A percentile compares a stretch with the other conserved stretches of the same genome.
Evolutionary conservation across 257 asterid species (phyloP).

Genomic region (Jacaranda copaia): DNA sequence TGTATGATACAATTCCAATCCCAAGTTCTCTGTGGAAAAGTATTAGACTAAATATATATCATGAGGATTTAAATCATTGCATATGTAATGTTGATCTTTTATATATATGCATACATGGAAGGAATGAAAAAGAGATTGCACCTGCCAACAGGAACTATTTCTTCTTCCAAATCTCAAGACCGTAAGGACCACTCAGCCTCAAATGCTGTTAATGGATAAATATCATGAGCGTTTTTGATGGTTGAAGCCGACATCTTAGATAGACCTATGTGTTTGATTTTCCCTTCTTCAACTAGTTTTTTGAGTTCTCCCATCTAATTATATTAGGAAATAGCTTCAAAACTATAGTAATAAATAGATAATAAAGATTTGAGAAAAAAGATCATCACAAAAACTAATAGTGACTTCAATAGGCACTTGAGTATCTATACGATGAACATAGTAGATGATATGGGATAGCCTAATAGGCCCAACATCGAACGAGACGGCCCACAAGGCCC

Average conservation of each 20-base stretch:
- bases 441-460: too few species aligned
- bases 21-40: conserved; percentile 34
- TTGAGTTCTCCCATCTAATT: conserved; percentile 60
- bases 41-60: too few species aligned
- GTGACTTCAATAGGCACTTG: too few species aligned
- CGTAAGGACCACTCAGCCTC: conserved; percentile 69
- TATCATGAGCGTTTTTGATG: conserved; percentile 64
- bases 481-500: too few species aligned
- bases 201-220: conserved; percentile 64
- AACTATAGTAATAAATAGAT: too few species aligned
- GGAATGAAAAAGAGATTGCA: conserved; percentile 11
- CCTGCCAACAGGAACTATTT: conserved; percentile 66
- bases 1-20: conserved; percentile 41
- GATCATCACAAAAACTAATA: too few species aligned
- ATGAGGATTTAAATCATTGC: too few species aligned
- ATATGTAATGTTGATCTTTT: not conserved
- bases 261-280: conserved; percentile 60
- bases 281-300: conserved; percentile 66
- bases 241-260: conserved; percentile 65
- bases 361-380: too few species aligned
- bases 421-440: too few species aligned
- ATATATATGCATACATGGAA: too few species aligned
- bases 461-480: too few species aligned
- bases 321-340: too few species aligned
- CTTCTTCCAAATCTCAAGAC: conserved; percentile 61